Evolutionary conservation across 2,329 filamentous ascomycete genomes (phyloP).

Genomic region (Sclerotinia glacialis): DNA sequence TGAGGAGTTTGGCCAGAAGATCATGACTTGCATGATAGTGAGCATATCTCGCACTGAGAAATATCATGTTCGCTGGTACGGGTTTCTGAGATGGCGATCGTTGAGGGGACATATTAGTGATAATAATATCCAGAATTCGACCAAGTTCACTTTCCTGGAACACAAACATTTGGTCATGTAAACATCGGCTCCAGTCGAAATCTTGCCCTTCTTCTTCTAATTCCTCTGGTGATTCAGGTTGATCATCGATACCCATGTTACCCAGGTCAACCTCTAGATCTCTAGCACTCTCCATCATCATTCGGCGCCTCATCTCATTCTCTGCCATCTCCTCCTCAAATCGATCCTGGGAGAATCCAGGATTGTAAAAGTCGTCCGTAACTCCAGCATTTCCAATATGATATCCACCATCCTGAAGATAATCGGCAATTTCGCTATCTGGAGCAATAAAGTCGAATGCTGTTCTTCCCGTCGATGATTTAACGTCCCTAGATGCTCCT

Average conservation of each 20-base stretch:
- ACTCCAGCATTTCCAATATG: slow-evolving; percentile 77
- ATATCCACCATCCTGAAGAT: slow-evolving; percentile 92
- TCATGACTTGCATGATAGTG: slow-evolving; percentile 92
- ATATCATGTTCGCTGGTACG: slow-evolving; percentile 94
- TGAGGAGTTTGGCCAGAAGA: slow-evolving; percentile 74
- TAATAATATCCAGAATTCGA: slow-evolving; percentile 88
- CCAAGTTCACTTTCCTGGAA: slow-evolving; percentile 94
- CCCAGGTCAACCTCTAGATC: slow-evolving; percentile 95
- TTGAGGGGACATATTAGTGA: slow-evolving; percentile 97
- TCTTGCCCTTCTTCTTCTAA: slow-evolving; percentile 87
- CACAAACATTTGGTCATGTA: slow-evolving; percentile 99
- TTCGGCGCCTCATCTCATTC: slow-evolving; percentile 88
- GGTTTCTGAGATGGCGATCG: slow-evolving; percentile 95
- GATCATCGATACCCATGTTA: slow-evolving; percentile 92
- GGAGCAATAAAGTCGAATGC: slow-evolving; percentile 95
- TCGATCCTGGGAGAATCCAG: slow-evolving; percentile 84
- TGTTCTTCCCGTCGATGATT: slow-evolving; percentile 88
- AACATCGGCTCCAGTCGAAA: slow-evolving; percentile 90
- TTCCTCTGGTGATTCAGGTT: slow-evolving; percentile 81
- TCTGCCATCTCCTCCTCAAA: slow-evolving; percentile 98
- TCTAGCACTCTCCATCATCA: slow-evolving; percentile 99
- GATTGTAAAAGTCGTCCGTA: slow-evolving; percentile 88
- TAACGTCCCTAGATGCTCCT: slow-evolving; percentile 91
- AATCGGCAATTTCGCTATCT: slow-evolving; percentile 94
- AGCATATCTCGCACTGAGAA: slow-evolving; percentile 90